Evolutionary conservation across 139 green algal species (phyloP), one percentile per base, ranked within the genome.

Genomic region (Pleodorina starrii): DNA sequence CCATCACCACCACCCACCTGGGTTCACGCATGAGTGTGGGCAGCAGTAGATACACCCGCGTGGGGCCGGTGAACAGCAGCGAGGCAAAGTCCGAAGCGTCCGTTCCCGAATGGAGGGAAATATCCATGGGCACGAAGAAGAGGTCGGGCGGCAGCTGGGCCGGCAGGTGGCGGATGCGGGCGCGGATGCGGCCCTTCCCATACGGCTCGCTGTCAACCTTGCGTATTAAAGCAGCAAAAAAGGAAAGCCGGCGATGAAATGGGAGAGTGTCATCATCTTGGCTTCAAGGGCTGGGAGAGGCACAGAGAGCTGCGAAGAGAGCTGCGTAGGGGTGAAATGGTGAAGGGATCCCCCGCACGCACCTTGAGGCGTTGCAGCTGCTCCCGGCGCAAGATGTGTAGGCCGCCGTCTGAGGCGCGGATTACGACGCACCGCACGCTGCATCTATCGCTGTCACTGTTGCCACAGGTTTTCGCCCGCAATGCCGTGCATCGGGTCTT

Each of bases 1-100:
- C n/a, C n/a, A n/a, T n/a, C n/a, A n/a, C n/a, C n/a, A n/a, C n/a
- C n/a, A n/a, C 68, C 0, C 12, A 72, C 84, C 46, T 83, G 5
- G 84, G 84, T 23, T 89, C 68, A 25, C 69, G 60, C 50, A 59
- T 81, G 2, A 83, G 11, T 68, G n/a, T 83, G 68, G 84, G 84
- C 72, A 89, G 66, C 42, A 89, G 32, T 11, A 89, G 5, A 35
- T 82, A 89, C 5, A 89, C 84, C 5, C 84, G 71, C 0, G 69
- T 89, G 84, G 84, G 69, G 9, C 42, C 72, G 4, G 84, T 82
- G 69, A 89, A 83, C 0, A 68, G 72, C 46, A 89, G 29, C 29
- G 69, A 50, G 1, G 50, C 50, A 23, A 83, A 89, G 84, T 78
- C 72, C 40, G 71, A 17, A 4, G 68, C 29, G 50, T 85, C 50